Evolutionary conservation across 2,329 filamentous ascomycete species (phyloP).

Genomic region (Aspergillus fumigatus): DNA sequence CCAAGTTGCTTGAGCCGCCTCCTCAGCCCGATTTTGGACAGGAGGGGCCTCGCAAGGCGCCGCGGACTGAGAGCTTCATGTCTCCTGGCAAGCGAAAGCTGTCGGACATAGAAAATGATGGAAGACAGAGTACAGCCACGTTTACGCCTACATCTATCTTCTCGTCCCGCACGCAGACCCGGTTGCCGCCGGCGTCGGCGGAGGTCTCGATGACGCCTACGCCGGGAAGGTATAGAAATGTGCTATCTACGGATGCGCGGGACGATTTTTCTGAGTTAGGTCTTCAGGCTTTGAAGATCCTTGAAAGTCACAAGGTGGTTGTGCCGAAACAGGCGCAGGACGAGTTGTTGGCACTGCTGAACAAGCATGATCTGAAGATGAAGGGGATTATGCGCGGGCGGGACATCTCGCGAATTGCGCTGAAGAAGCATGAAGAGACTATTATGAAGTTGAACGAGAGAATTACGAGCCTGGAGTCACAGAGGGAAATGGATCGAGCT

Average conservation of each 20-base stretch:
- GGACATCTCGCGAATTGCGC: conserved; percentile 59
- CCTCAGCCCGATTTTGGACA: conserved; percentile 29
- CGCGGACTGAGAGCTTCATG: conserved; percentile 26
- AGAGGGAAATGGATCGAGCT: conserved; percentile 50
- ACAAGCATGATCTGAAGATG: conserved; percentile 53
- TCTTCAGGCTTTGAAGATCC: conserved; percentile 24
- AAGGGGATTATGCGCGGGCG: conserved; percentile 61
- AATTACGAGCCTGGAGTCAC: conserved; percentile 54
- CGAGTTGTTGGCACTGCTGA: conserved; percentile 43
- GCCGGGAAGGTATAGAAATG: conserved; percentile 26
- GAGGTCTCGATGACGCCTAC: conserved; percentile 32
- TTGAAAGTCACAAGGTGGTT: conserved; percentile 32
- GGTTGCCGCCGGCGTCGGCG: conserved; percentile 18
- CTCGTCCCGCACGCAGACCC: conserved; percentile 4
- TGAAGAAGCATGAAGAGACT: conserved; percentile 62
- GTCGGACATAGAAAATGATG: conserved; percentile 18
- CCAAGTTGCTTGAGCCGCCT: conserved; percentile 16
- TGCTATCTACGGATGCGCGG: conserved; percentile 16
- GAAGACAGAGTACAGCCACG: not conserved
- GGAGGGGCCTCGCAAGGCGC: conserved; percentile 34
- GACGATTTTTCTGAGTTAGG: conserved; percentile 19
- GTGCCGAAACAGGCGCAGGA: conserved; percentile 31
- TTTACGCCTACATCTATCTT: conserved; percentile 12
- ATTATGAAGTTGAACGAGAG: conserved; percentile 63
- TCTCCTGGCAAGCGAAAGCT: conserved; percentile 38